Evolutionary conservation across 305 asterid species (phyloP), one percentile per base, ranked within the genome.

Genomic region (Solanum hybrid): DNA sequence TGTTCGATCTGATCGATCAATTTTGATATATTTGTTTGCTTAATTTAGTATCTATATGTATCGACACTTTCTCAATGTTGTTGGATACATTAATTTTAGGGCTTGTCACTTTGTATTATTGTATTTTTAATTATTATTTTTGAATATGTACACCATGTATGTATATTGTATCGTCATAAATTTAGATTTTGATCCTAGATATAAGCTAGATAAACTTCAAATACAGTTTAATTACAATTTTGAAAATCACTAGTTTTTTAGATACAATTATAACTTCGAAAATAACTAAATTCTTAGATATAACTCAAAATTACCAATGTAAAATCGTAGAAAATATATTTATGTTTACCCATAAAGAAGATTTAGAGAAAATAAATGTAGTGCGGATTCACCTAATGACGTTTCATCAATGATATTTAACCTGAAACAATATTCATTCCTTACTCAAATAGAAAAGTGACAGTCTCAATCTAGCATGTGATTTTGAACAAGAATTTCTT

Each of bases 361-460:
- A 56, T 56, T 56, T 56, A 56, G 69, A 56, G 69, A 56, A 56
- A 56, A 19, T 7, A 17, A 56, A 56, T 56, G 4, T 19, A 56
- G 69, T 0, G 1, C 4, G 0, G 0, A 17, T 19, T 56, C 24
- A 56, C 69, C 24, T 0, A 56, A 56, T 56, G 71, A 7, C 10
- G 11, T 56, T 17, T 1, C 10, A 17, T 51, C 2, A 0, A 51
- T 51, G 66, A 56, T 56, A 56, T 56, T 56, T 56, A 56, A 56
- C 66, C 10, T 17, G 66, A 2, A 17, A 17, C 24, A 56, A 56
- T 56, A 56, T 19, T 56, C 10, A 19, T 56, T 56, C 4, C 2
- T 17, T 56, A 56, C 5, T 19, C 2, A 56, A 19, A 17, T 56
- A 19, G 24, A 17, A 56, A 56, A 0, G 71, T 56, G 24, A 56